Evolutionary conservation across 2,329 filamentous ascomycete genomes (phyloP).

Genomic region (Leptosphaerulina australis): DNA sequence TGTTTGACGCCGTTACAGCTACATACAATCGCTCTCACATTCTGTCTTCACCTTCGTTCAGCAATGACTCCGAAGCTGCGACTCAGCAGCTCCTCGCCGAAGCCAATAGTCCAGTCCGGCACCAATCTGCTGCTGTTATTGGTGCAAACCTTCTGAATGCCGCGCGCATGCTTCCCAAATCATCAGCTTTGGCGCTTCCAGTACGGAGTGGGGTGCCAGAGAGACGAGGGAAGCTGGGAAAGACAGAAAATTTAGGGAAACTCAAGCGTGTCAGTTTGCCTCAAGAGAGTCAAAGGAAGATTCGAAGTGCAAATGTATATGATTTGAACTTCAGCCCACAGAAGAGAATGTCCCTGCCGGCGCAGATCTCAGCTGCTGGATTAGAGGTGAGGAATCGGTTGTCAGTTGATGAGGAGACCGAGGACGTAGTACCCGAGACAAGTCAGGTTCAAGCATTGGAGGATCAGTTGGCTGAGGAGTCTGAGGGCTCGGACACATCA

Average conservation of each 20-base stretch:
- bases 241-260: neutral
- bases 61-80: slow-evolving; percentile 25
- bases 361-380: neutral
- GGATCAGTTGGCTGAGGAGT: neutral
- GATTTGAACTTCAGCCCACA: slow-evolving; percentile 2
- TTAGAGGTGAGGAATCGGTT: neutral
- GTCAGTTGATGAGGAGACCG: no score
- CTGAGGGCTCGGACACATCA: neutral
- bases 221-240: neutral
- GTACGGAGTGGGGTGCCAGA: neutral
- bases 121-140: slow-evolving; percentile 19
- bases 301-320: slow-evolving; percentile 4
- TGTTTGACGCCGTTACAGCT: neutral
- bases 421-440: slow-evolving; percentile 1
- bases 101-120: slow-evolving; percentile 11
- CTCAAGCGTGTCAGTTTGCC: neutral
- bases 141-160: slow-evolving; percentile 41
- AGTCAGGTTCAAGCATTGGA: neutral
- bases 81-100: slow-evolving; percentile 35
- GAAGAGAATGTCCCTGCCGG: slow-evolving; percentile 7
- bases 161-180: slow-evolving; percentile 27
- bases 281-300: neutral
- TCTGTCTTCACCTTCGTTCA: neutral
- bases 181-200: slow-evolving; percentile 5
- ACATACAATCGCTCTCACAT: neutral